Evolutionary conservation across 2,329 filamentous ascomycete species (phyloP).

Genomic region (Trichoderma sp.): DNA sequence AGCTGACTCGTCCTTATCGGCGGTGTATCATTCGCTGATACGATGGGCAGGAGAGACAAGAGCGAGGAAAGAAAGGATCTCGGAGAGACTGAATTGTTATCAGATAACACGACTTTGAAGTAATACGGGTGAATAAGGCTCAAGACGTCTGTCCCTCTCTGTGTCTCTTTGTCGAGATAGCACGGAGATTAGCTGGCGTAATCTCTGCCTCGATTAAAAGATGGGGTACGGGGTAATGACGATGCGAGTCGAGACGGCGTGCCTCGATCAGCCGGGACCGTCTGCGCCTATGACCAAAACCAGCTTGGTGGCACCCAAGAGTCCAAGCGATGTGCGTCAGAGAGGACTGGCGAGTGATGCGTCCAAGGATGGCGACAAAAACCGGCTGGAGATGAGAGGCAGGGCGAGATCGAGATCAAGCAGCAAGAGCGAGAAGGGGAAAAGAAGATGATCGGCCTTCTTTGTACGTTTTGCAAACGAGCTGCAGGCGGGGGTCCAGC

Average conservation of each 20-base stretch:
- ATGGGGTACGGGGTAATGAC: slow-evolving; percentile 22
- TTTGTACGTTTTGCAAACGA: slow-evolving; percentile 9
- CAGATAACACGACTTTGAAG: not conserved
- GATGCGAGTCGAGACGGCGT: slow-evolving; percentile 14
- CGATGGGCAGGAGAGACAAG: not conserved
- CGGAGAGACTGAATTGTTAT: not conserved
- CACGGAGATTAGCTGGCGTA: not conserved
- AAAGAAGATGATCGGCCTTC: slow-evolving; percentile 6
- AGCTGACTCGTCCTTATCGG: slow-evolving; percentile 19
- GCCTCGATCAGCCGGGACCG: slow-evolving; percentile 3
- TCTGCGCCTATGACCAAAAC: not conserved
- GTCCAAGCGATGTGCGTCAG: slow-evolving; percentile 1
- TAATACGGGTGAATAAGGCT: not conserved
- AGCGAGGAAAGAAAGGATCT: not conserved
- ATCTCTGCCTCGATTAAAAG: not conserved
- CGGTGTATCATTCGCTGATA: slow-evolving; percentile 11
- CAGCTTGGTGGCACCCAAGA: not conserved
- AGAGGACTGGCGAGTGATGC: not conserved
- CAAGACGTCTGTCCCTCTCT: not conserved
- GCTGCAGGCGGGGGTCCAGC: not conserved
- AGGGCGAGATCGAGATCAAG: not conserved
- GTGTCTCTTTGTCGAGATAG: not conserved
- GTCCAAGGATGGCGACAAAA: not conserved
- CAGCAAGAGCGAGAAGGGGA: not conserved
- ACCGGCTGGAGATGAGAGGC: slow-evolving; percentile 4